Conservation (phyloP, 23 red algal species). For the Gracilariopsis chorda region DNA sequence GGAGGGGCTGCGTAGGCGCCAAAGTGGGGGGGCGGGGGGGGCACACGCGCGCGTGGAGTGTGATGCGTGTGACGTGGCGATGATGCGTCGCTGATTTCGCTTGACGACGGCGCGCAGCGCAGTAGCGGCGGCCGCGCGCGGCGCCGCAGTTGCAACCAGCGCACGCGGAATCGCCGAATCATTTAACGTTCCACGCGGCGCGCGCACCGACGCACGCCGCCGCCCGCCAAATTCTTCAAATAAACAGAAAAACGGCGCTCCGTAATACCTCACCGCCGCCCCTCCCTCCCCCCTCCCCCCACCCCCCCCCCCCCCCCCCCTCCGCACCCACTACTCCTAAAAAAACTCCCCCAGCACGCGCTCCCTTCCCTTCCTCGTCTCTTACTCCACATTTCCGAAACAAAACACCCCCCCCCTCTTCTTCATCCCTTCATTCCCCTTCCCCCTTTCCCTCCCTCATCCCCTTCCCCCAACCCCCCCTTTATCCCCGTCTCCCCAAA, state of each 20-base stretch:
- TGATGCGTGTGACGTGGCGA: neutral
- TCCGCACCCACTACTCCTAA: neutral
- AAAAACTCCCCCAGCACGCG: neutral
- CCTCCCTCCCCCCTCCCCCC: neutral
- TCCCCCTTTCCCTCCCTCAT: neutral
- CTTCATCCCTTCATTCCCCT: neutral
- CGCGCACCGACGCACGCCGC: neutral
- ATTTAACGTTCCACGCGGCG: neutral
- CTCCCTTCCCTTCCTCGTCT: neutral
- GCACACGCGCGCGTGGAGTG: neutral
- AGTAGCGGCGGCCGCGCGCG: neutral
- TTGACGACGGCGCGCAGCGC: neutral
- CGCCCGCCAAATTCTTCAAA: too few relatives aligned
- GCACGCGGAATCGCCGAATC: neutral
- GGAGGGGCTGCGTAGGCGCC: too few relatives aligned
- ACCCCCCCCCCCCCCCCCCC: neutral
- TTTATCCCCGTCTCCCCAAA: neutral
- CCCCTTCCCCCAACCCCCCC: neutral
- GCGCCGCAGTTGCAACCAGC: neutral
- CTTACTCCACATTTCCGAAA: too few relatives aligned
- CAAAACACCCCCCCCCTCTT: neutral
- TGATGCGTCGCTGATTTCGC: neutral
- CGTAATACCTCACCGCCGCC: neutral
- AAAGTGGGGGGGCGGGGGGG: neutral
- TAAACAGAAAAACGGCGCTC: neutral